Conservation (phyloP, 305 asterid species). For the Striga hermonthica region DNA sequence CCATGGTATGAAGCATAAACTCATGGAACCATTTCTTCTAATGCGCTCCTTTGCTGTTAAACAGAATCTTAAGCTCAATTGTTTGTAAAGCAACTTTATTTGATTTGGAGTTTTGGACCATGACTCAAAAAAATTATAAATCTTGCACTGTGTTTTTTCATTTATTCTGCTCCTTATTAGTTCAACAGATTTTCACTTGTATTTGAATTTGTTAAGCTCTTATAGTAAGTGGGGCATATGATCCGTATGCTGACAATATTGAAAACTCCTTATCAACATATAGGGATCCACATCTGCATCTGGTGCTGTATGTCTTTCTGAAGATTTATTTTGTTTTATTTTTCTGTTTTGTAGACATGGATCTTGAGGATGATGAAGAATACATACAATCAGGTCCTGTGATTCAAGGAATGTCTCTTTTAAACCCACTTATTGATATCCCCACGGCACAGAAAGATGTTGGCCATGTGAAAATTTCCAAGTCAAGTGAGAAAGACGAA, state of each 20-base stretch:
- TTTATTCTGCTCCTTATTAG: too few species aligned
- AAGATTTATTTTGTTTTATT: conserved; percentile 35
- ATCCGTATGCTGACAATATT: conserved; percentile 5
- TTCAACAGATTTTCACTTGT: too few species aligned
- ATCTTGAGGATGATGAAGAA: conserved; percentile 41
- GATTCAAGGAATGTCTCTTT: conserved; percentile 37
- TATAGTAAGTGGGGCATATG: background rate
- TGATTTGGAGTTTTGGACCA: conserved; percentile 1
- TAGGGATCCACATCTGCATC: conserved; percentile 26
- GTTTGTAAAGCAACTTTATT: background rate
- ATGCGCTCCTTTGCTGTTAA: background rate
- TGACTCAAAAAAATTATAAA: background rate
- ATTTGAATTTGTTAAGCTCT: too few species aligned
- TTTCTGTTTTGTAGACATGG: conserved; percentile 47
- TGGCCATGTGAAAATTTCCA: conserved; percentile 36
- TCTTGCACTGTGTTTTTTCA: background rate
- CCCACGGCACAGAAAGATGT: conserved; percentile 28
- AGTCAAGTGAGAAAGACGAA: conserved; percentile 38
- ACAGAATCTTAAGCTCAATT: background rate
- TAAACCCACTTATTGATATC: conserved; percentile 31
- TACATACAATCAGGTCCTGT: conserved; percentile 37
- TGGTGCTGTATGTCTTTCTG: conserved; percentile 23
- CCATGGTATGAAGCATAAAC: conserved; percentile 6
- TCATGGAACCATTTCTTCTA: conserved; percentile 1
- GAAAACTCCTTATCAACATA: conserved; percentile 23